Evolutionary conservation across 202 grass and related monocot genomes (phyloP), one percentile per base, ranked within the genome.

Genomic region (Bolboschoenoplectus hybrid): DNA sequence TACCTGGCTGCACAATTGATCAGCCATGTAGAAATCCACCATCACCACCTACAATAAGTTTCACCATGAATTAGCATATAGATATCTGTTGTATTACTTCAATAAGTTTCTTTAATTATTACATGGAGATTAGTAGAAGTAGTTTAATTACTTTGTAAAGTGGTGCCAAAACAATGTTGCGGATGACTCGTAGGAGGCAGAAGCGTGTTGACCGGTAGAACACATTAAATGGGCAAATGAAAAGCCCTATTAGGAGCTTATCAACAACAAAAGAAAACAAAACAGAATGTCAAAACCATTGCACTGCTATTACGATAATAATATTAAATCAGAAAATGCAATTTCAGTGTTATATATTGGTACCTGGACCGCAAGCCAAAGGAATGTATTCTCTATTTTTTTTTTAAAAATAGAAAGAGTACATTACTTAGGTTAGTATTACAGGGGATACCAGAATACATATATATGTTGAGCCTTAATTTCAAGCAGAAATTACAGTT

Each of bases 11-110:
- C 76, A 83, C 26, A 90, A 83, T 76, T 90, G 89, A 81, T 90
- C 89, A 67, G 89, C 89, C 85, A 90, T 87, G 85, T 81, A 90
- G 81, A 90, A 90, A 60, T 90, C 89, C 2, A 90, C 85, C 89
- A 90, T 90, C 51, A 85, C 61, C 13, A 90, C 89, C 89, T 90
- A 81, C 63, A 87, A 7, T 67, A 63, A 78, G 10, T 63, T 78
- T 49, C 45, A 34, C 10, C 11, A 34, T 56, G 39, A 44, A 66
- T 85, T 74, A 72, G 47, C 3, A 40, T 11, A 84, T 82, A 83
- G 26, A 11, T 80, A 53, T 84, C 65, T 74, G 39, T 74, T 74
- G 45, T 55, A 43, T 39, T 44, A 51, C 14, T 68, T 46, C 47
- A 4, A 13, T 32, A 19, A 55, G 20, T 50, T 3, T 71, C 40